These are phyloP conservation scores for Fraxinus anomala DNA, from an alignment of 257 asterid genomes.

Conservation along the genomic window DNA sequence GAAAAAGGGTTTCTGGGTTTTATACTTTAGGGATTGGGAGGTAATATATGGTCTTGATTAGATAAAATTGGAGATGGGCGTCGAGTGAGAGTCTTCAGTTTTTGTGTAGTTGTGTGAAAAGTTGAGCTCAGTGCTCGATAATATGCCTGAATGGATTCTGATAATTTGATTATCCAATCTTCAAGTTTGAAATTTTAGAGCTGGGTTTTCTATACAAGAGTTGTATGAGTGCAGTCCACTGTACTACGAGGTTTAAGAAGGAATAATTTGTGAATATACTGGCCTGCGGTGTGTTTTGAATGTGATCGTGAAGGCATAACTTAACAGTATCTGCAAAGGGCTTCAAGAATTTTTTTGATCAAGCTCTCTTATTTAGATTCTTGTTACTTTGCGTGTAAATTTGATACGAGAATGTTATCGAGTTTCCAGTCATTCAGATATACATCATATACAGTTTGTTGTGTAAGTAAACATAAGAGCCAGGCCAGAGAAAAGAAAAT, in stretches of 20 bases:
- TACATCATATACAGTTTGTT: slow-evolving; percentile 36
- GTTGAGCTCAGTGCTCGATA: background rate
- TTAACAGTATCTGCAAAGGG: background rate
- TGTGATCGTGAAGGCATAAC: background rate
- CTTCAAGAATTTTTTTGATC: background rate
- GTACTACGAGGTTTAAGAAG: slow-evolving; percentile 11
- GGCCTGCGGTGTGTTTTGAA: background rate
- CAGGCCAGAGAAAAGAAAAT: slow-evolving; percentile 43
- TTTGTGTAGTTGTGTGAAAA: background rate
- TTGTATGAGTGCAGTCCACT: background rate
- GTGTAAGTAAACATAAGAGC: slow-evolving; percentile 42
- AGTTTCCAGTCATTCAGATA: slow-evolving; percentile 49
- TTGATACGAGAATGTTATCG: slow-evolving; percentile 45
- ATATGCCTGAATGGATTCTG: background rate
- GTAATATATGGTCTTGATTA: background rate
- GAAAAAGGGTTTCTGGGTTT: slow-evolving; percentile 11
- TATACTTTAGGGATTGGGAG: slow-evolving; percentile 14
- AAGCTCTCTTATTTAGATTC: background rate
- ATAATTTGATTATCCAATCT: background rate
- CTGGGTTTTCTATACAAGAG: background rate
- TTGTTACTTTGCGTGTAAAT: slow-evolving; percentile 12
- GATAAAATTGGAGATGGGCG: background rate
- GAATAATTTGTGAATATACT: background rate
- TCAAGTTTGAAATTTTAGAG: slow-evolving; percentile 3
- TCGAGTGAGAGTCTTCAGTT: background rate